Base-by-base conservation (phyloP, 2,329 filamentous ascomycete species). In the Neophaeococcomyces mojaviensis region DNA sequence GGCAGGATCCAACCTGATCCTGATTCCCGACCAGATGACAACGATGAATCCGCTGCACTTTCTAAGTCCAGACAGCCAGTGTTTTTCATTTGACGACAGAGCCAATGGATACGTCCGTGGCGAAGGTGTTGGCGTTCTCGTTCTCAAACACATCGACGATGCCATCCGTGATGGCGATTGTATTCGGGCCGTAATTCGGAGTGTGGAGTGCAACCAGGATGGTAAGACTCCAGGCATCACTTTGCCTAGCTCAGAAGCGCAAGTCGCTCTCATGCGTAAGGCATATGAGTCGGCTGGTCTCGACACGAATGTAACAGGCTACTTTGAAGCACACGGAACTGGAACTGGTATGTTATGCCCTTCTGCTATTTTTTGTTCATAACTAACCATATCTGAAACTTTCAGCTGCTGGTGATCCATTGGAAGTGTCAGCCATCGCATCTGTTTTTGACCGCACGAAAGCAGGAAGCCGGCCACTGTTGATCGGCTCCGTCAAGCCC, bases 211-310 rank as follows among this genome's bases (percentile, higher is more conserved):
- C 26, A 54, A 52, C 30, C 51, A 54, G 32, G 53, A 55, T 24
- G 53, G 44, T 9, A 9, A 20, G 9, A 47, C 44, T 28, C 20
- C 26, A 4, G 38, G 69, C 1, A 68, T 74, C 22, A 69, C 69
- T 0, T 59, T 68, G 39, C 72, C 72, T 0, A 72, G 51, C 42
- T 47, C 49, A 2, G 52, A 55, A 4, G 58, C 62, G 0, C 65
- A 68, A 40, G 62, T 62, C 45, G 51, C 49, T 18, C 34, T 66
- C 12, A 64, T 67, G 13, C 53, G 58, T 10, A 38, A 55, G 24
- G 58, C 59, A 0, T 68, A 68, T 39, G 34, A 46, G 16, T 52
- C 42, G 41, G 59, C 61, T 4, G 64, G 55, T 3, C 49, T 56
- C 13, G 24, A 32, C 28, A 12, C n/a, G 6, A 22, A 12, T 6